Conservation (phyloP, 2,329 filamentous ascomycete genomes). For the Hawksworthiomyces lignivorus region DNA sequence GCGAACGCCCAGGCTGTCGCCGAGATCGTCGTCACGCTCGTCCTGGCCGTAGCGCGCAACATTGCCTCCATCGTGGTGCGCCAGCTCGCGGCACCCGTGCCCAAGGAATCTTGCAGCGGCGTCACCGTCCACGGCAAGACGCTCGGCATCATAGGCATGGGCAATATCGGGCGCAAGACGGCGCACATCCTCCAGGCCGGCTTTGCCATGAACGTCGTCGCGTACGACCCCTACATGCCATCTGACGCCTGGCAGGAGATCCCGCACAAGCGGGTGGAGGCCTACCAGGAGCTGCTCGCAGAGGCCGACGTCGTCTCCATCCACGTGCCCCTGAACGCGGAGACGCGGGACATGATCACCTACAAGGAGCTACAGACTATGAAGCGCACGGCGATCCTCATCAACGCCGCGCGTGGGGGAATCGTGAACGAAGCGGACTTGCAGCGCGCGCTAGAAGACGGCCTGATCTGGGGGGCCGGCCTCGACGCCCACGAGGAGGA, state of each 20-base stretch:
- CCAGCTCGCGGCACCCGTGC: slow-evolving; percentile 13
- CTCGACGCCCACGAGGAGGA: slow-evolving; percentile 23
- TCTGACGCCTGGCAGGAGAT: slow-evolving; percentile 18
- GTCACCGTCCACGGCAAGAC: slow-evolving; percentile 24
- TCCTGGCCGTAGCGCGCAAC: slow-evolving; percentile 23
- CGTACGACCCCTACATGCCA: slow-evolving; percentile 26
- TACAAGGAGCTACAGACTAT: slow-evolving; percentile 20
- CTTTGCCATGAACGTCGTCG: slow-evolving; percentile 23
- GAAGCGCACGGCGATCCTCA: slow-evolving; percentile 22
- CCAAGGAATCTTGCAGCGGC: slow-evolving; percentile 10
- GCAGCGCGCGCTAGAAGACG: slow-evolving; percentile 18
- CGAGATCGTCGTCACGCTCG: slow-evolving; percentile 24
- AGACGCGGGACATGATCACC: slow-evolving; percentile 24
- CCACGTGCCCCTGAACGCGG: slow-evolving; percentile 23
- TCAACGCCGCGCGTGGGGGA: slow-evolving; percentile 26
- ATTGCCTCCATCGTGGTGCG: slow-evolving; percentile 21
- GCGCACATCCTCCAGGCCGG: slow-evolving; percentile 27
- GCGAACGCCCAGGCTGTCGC: slow-evolving; percentile 26
- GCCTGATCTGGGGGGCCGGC: slow-evolving; percentile 24
- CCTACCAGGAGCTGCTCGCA: slow-evolving; percentile 24
- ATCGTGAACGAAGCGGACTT: slow-evolving; percentile 21
- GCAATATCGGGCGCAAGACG: slow-evolving; percentile 26
- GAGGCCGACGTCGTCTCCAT: slow-evolving; percentile 26
- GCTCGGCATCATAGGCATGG: slow-evolving; percentile 31
- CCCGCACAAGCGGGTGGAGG: slow-evolving; percentile 19